These are phyloP conservation scores for Linaria vulgaris DNA, from an alignment of 257 asterid species.

Conservation along the genomic window DNA sequence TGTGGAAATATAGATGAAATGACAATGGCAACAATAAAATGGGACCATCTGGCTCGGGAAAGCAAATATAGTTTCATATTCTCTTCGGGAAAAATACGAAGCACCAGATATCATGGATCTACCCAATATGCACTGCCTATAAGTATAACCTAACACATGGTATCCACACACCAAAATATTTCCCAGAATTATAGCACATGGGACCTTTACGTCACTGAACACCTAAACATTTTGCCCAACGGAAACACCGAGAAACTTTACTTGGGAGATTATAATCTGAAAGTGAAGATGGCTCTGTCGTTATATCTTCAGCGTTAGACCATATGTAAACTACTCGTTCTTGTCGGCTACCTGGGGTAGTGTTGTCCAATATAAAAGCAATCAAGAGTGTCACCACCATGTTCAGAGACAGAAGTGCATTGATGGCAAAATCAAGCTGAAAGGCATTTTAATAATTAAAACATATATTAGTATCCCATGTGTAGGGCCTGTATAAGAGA, in stretches of 20 bases:
- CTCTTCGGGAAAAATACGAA: too few species aligned
- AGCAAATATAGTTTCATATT: too few species aligned
- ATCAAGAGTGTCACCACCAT: slow-evolving; percentile 76
- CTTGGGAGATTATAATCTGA: slow-evolving; percentile 63
- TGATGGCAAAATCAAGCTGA: slow-evolving; percentile 80
- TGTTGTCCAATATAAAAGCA: slow-evolving; percentile 78
- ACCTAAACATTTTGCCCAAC: slow-evolving; percentile 80
- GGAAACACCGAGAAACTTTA: slow-evolving; percentile 47
- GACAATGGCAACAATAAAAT: too few species aligned
- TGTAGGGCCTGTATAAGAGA: too few species aligned
- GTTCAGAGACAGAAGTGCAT: slow-evolving; percentile 79
- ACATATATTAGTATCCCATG: not conserved
- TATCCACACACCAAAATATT: not conserved
- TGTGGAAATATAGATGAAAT: too few species aligned
- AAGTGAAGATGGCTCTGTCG: slow-evolving; percentile 54
- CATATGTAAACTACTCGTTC: slow-evolving; percentile 87
- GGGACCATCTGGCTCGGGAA: too few species aligned
- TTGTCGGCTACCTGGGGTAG: slow-evolving; percentile 83
- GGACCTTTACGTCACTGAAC: slow-evolving; percentile 30
- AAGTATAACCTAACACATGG: slow-evolving; percentile 22
- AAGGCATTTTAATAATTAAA: slow-evolving; percentile 21
- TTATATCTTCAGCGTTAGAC: slow-evolving; percentile 67
- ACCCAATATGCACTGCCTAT: not conserved
- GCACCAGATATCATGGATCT: too few species aligned
- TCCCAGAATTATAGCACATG: not conserved